A percentile compares a stretch with the other conserved stretches of the same genome.
These are phyloP conservation scores for Asterella californica DNA, from an alignment of 225 moss, liverwort and hornwort genomes.

Conservation along the genomic window DNA sequence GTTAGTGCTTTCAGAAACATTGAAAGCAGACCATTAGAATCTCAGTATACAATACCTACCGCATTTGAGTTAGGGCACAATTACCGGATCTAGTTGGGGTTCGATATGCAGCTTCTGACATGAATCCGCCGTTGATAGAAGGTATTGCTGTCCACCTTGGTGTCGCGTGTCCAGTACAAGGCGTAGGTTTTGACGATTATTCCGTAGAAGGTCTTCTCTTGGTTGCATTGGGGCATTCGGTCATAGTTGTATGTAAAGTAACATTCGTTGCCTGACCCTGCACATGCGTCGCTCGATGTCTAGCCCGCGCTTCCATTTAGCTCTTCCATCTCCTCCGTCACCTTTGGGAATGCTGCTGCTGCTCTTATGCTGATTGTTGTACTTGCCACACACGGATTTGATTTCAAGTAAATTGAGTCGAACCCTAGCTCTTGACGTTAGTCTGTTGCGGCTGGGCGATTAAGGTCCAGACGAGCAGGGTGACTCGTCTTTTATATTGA, in stretches of 20 bases:
- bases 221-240: neutral
- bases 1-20: neutral
- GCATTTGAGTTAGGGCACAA: slow-evolving; percentile 11
- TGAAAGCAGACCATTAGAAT: neutral
- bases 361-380: neutral
- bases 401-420: neutral
- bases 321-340: neutral
- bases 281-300: neutral
- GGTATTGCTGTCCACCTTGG: neutral
- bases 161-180: neutral
- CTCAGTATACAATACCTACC: neutral
- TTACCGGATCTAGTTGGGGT: neutral
- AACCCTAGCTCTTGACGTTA: neutral
- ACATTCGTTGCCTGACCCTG: no score
- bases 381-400: neutral
- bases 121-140: neutral
- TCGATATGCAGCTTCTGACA: neutral
- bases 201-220: neutral
- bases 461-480: neutral
- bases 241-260: neutral
- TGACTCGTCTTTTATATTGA: neutral
- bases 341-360: neutral
- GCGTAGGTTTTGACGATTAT: no score
- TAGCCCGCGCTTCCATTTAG: neutral
- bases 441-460: neutral